These are phyloP conservation scores for Tetracladium maxilliforme DNA, from an alignment of 2,329 filamentous ascomycete genomes.

Conservation along the genomic window DNA sequence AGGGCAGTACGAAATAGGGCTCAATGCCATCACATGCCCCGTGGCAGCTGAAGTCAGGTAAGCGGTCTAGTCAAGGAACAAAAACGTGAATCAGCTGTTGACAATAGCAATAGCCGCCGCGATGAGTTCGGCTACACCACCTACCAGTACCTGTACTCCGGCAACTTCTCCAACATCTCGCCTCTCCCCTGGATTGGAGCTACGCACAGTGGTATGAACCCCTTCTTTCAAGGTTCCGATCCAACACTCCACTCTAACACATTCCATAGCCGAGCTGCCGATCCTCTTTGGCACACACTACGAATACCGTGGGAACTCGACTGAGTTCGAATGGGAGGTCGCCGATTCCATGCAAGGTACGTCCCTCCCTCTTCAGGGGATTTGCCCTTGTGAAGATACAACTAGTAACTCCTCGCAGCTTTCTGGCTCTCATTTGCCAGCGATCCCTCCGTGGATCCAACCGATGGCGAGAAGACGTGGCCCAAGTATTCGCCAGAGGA, in stretches of 20 bases:
- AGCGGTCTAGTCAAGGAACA: too few relatives aligned
- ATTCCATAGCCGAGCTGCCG: constrained; percentile 13
- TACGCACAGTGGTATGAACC: constrained; percentile 3
- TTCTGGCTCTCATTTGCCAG: constrained; percentile 12
- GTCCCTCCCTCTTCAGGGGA: background rate
- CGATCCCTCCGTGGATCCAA: constrained; percentile 7
- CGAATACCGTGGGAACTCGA: constrained; percentile 13
- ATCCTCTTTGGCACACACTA: constrained; percentile 17
- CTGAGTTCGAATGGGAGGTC: constrained; percentile 14
- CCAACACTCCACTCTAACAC: background rate
- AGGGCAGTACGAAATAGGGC: too few relatives aligned
- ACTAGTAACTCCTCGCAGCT: constrained; percentile 4
- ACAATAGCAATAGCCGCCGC: too few relatives aligned
- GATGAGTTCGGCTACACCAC: constrained; percentile 1
- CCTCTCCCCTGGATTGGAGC: constrained; percentile 2
- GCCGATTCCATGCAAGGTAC: constrained; percentile 12
- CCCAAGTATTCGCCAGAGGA: constrained; percentile 8
- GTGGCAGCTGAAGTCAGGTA: too few relatives aligned
- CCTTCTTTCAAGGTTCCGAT: too few relatives aligned
- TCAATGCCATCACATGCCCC: too few relatives aligned
- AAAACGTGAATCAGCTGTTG: too few relatives aligned
- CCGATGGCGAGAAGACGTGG: constrained; percentile 8
- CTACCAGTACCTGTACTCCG: constrained; percentile 2
- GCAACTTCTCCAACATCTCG: constrained; percentile 5
- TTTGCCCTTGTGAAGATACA: background rate